These are phyloP conservation scores for Ogataea glucozyma DNA, from an alignment of 805 yeast genomes.

Conservation along the genomic window DNA sequence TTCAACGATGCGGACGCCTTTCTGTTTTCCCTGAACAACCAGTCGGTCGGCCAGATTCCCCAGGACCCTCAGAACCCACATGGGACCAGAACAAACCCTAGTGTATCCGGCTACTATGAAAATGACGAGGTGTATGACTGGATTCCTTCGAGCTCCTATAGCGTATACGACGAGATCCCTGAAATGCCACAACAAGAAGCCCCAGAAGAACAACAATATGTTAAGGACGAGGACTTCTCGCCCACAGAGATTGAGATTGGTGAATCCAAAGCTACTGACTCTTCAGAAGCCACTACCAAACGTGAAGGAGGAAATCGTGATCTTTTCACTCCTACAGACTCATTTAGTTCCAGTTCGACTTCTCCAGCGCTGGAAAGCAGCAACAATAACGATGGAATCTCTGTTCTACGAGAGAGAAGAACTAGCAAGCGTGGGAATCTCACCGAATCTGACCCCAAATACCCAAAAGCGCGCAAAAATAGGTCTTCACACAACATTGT, in stretches of 20 bases:
- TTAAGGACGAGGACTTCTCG: neutral
- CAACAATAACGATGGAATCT: neutral
- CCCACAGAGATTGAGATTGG: neutral
- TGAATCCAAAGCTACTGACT: neutral
- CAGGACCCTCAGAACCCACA: neutral
- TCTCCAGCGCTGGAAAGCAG: constrained; percentile 9
- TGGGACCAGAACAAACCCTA: constrained; percentile 3
- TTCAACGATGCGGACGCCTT: constrained; percentile 33
- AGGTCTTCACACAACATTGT: constrained; percentile 75
- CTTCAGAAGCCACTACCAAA: neutral
- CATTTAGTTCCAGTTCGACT: constrained; percentile 17
- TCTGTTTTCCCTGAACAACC: constrained; percentile 26
- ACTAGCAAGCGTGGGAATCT: neutral
- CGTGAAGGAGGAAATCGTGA: neutral
- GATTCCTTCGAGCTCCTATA: constrained; percentile 7
- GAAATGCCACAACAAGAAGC: neutral
- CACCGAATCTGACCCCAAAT: constrained; percentile 17
- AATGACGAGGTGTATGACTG: constrained; percentile 12
- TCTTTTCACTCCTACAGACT: constrained; percentile 21
- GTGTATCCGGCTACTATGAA: neutral
- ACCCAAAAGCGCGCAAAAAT: constrained; percentile 47
- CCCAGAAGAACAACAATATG: neutral
- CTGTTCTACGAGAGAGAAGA: constrained; percentile 10
- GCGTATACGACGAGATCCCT: constrained; percentile 1
- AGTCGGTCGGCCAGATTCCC: neutral